A percentile compares a stretch with the other conserved stretches of the same genome.
phyloP scores from a whole-genome alignment of 73 alveolate species.

The Paramecium pentaurelia region DNA sequence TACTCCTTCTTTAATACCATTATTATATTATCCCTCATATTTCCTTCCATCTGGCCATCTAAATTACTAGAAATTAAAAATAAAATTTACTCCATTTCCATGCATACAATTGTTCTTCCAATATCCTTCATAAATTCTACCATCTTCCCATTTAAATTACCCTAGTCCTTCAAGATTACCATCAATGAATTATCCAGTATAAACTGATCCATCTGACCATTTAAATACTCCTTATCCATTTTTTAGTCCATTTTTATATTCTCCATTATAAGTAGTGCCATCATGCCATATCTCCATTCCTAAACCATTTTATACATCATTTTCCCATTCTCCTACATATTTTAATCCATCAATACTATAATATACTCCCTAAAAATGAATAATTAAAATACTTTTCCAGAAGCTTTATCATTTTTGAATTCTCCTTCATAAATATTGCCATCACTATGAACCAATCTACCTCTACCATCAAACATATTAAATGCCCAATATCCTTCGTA shows the following conservation, averaged over 20 bases:
- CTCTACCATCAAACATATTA: background rate
- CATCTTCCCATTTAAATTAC: slow-evolving; percentile 65
- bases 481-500: slow-evolving; percentile 56
- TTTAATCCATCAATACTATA: background rate
- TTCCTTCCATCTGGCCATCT: slow-evolving; percentile 68
- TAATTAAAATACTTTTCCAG: background rate
- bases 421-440: slow-evolving; percentile 62
- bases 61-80: background rate
- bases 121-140: slow-evolving; percentile 58
- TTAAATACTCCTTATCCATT: slow-evolving; percentile 71
- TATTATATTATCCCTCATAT: slow-evolving; percentile 72
- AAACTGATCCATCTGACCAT: slow-evolving; percentile 72
- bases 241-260: slow-evolving; percentile 63
- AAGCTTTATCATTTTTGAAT: background rate
- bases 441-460: slow-evolving; percentile 9
- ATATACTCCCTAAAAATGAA: background rate
- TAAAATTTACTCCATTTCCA: slow-evolving; percentile 43
- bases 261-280: slow-evolving; percentile 67
- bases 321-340: slow-evolving; percentile 48
- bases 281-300: slow-evolving; percentile 57
- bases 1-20: slow-evolving; percentile 70
- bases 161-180: slow-evolving; percentile 74
- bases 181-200: slow-evolving; percentile 62
- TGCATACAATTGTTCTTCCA: slow-evolving; percentile 67
- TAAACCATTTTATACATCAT: slow-evolving; percentile 60